These are phyloP conservation scores for Margaritispora aquatica DNA, from an alignment of 495 filamentous ascomycete genomes.

Conservation along the genomic window DNA sequence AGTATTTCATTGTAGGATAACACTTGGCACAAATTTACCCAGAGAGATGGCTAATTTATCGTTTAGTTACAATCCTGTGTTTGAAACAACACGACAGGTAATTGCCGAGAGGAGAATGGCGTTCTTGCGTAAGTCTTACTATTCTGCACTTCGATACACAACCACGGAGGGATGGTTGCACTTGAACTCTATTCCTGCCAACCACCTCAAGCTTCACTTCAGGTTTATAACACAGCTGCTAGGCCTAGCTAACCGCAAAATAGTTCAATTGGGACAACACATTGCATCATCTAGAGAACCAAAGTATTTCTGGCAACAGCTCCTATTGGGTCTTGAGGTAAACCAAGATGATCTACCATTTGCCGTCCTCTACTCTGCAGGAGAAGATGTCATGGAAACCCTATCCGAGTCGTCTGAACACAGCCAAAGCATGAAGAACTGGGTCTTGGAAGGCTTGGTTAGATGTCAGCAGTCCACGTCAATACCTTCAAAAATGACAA, in stretches of 20 bases:
- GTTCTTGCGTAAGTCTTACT: neutral
- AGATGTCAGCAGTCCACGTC: conserved; percentile 45
- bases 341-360: conserved; percentile 58
- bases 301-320: conserved; percentile 47
- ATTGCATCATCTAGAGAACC: conserved; percentile 8
- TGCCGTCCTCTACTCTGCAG: conserved; percentile 56
- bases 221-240: neutral
- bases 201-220: neutral
- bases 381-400: conserved; percentile 34
- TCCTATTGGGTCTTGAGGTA: conserved; percentile 46
- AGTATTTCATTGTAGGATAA: conserved; percentile 7
- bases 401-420: conserved; percentile 8
- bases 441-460: conserved; percentile 46
- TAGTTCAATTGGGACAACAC: conserved; percentile 2
- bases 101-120: conserved; percentile 17
- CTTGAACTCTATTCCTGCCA: neutral
- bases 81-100: conserved; percentile 14
- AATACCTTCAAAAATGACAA: conserved; percentile 46
- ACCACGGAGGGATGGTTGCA: neutral
- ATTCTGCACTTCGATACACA: neutral
- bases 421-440: conserved; percentile 1
- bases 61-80: conserved; percentile 17
- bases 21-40: neutral
- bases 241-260: no score
- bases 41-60: neutral